These are phyloP conservation scores for Cryphonectria naterciae DNA, from an alignment of 2,329 filamentous ascomycete species.

Conservation along the genomic window DNA sequence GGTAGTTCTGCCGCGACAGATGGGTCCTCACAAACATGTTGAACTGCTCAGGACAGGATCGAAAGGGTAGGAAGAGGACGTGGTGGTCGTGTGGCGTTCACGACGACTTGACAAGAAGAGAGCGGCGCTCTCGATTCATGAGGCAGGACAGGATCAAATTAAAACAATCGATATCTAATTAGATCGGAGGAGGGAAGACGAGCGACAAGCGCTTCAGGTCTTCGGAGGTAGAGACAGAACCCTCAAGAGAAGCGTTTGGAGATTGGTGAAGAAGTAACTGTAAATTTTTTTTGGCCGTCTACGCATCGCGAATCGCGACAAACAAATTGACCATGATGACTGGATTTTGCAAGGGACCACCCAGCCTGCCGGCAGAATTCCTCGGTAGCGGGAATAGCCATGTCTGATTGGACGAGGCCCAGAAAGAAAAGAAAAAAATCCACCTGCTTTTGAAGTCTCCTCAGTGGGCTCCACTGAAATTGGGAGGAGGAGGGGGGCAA, in stretches of 20 bases:
- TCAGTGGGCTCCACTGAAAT: not conserved
- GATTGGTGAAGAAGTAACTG: not conserved
- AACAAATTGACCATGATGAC: not conserved
- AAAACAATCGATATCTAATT: not conserved
- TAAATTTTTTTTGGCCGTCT: not conserved
- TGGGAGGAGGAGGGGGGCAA: not conserved
- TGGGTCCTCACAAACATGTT: slow-evolving; percentile 40
- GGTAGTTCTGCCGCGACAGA: slow-evolving; percentile 34
- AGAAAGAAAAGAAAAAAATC: not conserved
- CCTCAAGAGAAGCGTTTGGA: not conserved
- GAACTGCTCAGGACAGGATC: slow-evolving; percentile 28
- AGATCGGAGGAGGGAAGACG: not conserved
- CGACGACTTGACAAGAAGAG: slow-evolving; percentile 15
- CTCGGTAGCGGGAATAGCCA: not conserved
- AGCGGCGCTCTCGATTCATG: slow-evolving; percentile 22
- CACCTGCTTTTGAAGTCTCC: not conserved
- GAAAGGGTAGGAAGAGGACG: slow-evolving; percentile 28
- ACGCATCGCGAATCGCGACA: not conserved
- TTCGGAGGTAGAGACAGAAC: not conserved
- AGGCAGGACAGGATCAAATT: not conserved
- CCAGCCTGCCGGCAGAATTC: not conserved
- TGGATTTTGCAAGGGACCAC: not conserved
- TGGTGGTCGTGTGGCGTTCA: slow-evolving; percentile 18
- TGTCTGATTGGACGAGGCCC: slow-evolving; percentile 4
- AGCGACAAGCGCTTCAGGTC: not conserved